Percentiles rank a stretch among this genome's conserved stretches.
Evolutionary conservation across 2,329 filamentous ascomycete genomes (phyloP).

Genomic region (Mycosphaerelloides madeirae): DNA sequence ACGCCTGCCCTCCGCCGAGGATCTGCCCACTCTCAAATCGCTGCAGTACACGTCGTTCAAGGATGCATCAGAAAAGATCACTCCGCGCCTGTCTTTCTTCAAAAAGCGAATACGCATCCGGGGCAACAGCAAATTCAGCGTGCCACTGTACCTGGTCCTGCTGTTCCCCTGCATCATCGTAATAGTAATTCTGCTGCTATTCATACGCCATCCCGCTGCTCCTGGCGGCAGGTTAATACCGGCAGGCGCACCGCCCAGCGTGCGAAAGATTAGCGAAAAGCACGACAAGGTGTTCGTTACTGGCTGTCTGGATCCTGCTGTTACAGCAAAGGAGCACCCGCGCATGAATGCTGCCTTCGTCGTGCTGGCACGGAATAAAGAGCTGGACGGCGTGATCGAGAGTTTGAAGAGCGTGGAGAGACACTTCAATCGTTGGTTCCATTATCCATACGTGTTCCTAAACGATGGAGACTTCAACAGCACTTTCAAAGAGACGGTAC

Average conservation of each 20-base stretch:
- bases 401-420: constrained; percentile 97
- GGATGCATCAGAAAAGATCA: constrained; percentile 38
- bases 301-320: constrained; percentile 70
- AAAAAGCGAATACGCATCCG: constrained; percentile 79
- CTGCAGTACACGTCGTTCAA: constrained; percentile 32
- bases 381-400: constrained; percentile 90
- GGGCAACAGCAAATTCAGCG: constrained; percentile 86
- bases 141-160: constrained; percentile 87
- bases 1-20: constrained; percentile 42
- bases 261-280: constrained; percentile 90
- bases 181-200: constrained; percentile 82
- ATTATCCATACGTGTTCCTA: constrained; percentile 97
- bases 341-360: constrained; percentile 94
- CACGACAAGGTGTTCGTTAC: constrained; percentile 94
- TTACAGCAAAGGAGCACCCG: constrained; percentile 65
- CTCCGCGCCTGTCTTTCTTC: constrained; percentile 69
- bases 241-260: constrained; percentile 78
- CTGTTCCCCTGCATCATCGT: constrained; percentile 89
- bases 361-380: constrained; percentile 91
- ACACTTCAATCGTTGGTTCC: constrained; percentile 98
- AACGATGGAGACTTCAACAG: constrained; percentile 97
- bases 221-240: constrained; percentile 81
- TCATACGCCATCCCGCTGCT: constrained; percentile 80
- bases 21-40: constrained; percentile 42
- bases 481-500: constrained; percentile 81